Evolutionary conservation across 192 early-diverging fungal species (phyloP), one percentile per base, ranked within the genome.

Genomic region (Gamsiella multidivaricata): DNA sequence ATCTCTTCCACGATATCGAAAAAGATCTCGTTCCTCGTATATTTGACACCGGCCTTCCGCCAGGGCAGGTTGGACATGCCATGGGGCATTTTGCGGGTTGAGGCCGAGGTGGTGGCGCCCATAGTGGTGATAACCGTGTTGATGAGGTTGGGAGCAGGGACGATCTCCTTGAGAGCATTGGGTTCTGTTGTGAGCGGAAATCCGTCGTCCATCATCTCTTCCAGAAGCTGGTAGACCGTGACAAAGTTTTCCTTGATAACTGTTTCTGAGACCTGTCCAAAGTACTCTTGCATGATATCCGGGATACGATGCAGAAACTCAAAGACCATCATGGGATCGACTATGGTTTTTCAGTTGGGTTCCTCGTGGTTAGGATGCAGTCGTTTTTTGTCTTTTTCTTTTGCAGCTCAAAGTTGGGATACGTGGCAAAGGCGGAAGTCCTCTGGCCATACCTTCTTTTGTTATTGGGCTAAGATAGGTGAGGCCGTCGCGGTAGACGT

Each of bases 181-280:
- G 90, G 88, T 69, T 97, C 95, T 1, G 96, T 98, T 31, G 94
- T 95, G 54, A 96, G 83, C 18, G 94, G 94, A 49, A 84, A 88
- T 25, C 95, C 95, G 81, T 95, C 89, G 78, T 98, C 97, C 46
- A 98, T 86, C 90, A 96, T 93, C 79, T 98, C 97, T 52, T 96
- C 94, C 62, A 98, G 84, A 34, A 98, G 82, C 87, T 95, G 90
- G 63, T 96, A 95, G 8, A 97, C 91, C 14, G 91, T 93, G 28
- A 91, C 89, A 90, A 96, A 97, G 82, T 97, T 94, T 57, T 98
- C 96, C 81, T 93, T 94, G 22, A 98, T 87, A 26, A 89, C 89
- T 20, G 84, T 68, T 69, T 97, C 96, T 11, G 92, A 91, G 20
- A 98, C 74, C 33, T 87, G 81, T 18, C 92, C 91, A 57, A 97